Percentiles rank a stretch among this genome's conserved stretches.
These are phyloP conservation scores for Suillus bovinus DNA, from an alignment of 768 basidiomycete species.

Conservation along the genomic window DNA sequence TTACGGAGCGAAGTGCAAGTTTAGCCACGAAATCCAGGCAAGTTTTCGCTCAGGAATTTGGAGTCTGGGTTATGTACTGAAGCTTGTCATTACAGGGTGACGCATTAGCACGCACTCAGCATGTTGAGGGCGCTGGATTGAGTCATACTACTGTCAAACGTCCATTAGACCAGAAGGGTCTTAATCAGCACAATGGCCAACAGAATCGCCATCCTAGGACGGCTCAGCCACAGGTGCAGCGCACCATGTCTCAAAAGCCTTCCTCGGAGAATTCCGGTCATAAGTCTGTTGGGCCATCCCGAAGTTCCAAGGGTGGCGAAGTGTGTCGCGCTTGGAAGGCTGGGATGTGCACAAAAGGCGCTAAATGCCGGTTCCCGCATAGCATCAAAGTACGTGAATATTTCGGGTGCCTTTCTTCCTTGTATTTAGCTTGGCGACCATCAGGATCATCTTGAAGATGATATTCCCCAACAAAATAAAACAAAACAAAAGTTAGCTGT, in stretches of 20 bases:
- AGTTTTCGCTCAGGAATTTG: neutral
- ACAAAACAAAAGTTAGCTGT: neutral
- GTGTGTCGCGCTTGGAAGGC: conserved; percentile 36
- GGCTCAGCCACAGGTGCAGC: neutral
- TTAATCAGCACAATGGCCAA: neutral
- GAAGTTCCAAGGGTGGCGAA: conserved; percentile 20
- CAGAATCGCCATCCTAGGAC: neutral
- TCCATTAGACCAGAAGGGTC: neutral
- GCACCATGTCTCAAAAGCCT: neutral
- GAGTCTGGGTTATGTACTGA: neutral
- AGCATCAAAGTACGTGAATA: conserved; percentile 29
- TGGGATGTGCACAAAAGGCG: conserved; percentile 38
- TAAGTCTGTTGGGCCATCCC: conserved; percentile 15
- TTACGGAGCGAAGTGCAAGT: conserved; percentile 28
- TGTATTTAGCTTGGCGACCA: conserved; percentile 2
- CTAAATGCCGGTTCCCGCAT: conserved; percentile 37
- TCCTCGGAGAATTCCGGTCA: conserved; percentile 2
- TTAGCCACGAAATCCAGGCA: conserved; percentile 23
- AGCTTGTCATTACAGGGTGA: conserved; percentile 9
- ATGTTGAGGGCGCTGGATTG: neutral
- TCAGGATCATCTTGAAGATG: neutral
- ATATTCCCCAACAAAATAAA: neutral
- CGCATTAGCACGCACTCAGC: neutral
- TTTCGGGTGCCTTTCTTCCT: neutral
- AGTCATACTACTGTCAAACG: neutral